Evolutionary conservation across 176 grass and related monocot genomes (phyloP).

Genomic region (Leersia perrieri): DNA sequence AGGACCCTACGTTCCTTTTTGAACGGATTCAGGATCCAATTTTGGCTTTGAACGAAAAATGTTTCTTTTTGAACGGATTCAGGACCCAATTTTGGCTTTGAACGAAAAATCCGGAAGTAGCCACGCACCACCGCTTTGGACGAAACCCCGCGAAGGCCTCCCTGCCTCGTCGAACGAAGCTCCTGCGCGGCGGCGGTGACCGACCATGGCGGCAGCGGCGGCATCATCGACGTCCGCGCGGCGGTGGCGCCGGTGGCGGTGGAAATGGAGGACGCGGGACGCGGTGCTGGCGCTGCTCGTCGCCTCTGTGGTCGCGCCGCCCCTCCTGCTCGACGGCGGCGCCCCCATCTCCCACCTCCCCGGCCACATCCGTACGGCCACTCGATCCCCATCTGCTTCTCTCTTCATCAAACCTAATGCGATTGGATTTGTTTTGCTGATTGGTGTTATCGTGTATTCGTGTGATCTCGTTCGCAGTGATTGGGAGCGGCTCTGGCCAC

Average conservation of each 20-base stretch:
- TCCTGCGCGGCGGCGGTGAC: background rate
- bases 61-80: too few relatives aligned
- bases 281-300: conserved; percentile 50
- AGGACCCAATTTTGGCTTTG: too few relatives aligned
- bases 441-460: too few relatives aligned
- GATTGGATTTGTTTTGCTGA: too few relatives aligned
- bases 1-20: too few relatives aligned
- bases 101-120: too few relatives aligned
- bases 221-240: background rate
- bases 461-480: conserved; percentile 19
- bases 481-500: background rate
- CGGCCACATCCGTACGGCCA: conserved; percentile 36
- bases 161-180: too few relatives aligned
- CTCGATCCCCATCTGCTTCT: background rate
- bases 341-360: conserved; percentile 32
- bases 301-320: conserved; percentile 52
- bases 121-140: too few relatives aligned
- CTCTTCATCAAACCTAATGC: background rate
- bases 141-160: too few relatives aligned
- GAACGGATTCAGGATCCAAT: too few relatives aligned
- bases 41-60: too few relatives aligned
- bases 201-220: conserved; percentile 6
- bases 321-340: conserved; percentile 50
- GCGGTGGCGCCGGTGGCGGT: background rate
- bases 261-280: conserved; percentile 31